phyloP scores from a whole-genome alignment of 1,284 basidiomycete genomes.

The Fomitiporia mediterranea region DNA sequence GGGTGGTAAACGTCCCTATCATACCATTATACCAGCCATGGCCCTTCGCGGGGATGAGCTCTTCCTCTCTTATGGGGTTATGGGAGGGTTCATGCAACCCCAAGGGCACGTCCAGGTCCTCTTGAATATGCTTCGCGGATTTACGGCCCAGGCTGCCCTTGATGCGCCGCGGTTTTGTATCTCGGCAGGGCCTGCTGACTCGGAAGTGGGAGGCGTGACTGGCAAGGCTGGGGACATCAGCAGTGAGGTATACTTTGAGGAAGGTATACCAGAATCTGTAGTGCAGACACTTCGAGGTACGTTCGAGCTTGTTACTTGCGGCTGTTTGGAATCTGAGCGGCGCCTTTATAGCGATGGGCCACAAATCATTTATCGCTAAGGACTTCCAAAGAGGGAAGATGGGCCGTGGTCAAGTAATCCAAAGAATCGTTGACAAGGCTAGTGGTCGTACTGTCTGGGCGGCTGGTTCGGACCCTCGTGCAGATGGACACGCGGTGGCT shows the following conservation, averaged over 20 bases:
- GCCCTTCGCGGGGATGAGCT: conserved; percentile 79
- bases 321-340: no score
- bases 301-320: conserved; percentile 23
- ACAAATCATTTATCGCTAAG: conserved; percentile 61
- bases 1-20: conserved; percentile 88
- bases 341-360: conserved; percentile 80
- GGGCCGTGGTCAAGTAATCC: conserved; percentile 93
- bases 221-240: conserved; percentile 64
- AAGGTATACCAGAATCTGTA: conserved; percentile 64
- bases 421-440: conserved; percentile 62
- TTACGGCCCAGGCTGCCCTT: conserved; percentile 77
- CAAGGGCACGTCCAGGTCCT: conserved; percentile 94
- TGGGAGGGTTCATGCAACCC: conserved; percentile 93
- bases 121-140: conserved; percentile 86
- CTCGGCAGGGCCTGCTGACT: conserved; percentile 73
- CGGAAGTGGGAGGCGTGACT: conserved; percentile 40
- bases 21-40: conserved; percentile 94
- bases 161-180: conserved; percentile 97
- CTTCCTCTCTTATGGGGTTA: conserved; percentile 87
- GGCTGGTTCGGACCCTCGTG: conserved; percentile 82
- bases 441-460: conserved; percentile 74
- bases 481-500: conserved; percentile 84
- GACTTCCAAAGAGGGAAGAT: conserved; percentile 69
- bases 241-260: conserved; percentile 85
- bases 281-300: conserved; percentile 58